Base-by-base conservation (phyloP, 139 green algal genomes). In the Micromonas pusilla region DNA sequence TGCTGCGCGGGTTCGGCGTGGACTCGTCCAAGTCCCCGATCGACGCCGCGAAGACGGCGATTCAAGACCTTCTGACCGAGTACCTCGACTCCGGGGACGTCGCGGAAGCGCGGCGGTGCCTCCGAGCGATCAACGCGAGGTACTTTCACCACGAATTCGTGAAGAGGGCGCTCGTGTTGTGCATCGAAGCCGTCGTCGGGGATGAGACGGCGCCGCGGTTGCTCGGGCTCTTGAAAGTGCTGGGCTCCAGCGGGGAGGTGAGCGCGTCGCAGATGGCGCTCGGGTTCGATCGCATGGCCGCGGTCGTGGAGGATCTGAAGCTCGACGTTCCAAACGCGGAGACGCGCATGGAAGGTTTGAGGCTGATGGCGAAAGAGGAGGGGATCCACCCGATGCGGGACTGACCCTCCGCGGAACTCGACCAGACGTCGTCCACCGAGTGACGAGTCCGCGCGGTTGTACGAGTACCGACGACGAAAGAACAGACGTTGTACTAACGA, bases 101-200 rank as follows among this genome's bases (percentile, higher is more conserved):
- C 16, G 57, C 28, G 3, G 82, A 88, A 72, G 82, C 73, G 76
- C 78, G 84, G 68, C 66, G 81, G 19, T 66, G 73, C 54, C 81
- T 97, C 63, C 26, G 76, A 0, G 88, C 94, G 75, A 83, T 96
- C 39, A 85, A 91, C 2, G 81, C 96, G 79, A 90, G 91, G 1
- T 93, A 90, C 45, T 90, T 97, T 73, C 85, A 92, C 78, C 90
- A 95, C 70, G 88, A 97, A 65, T 92, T 96, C 83, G 88, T 97
- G 36, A 97, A 97, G 86, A 86, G 89, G 45, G 87, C 87, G 37
- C 68, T 75, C 37, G 33, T 63, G 37, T 21, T 75, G 37, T 30
- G 25, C n/a, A 36, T 75, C 19, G 68, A 75, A 26, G 38, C 37
- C 6, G 20, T 21, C 20, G 53, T 62, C 20, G 68, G 53, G n/a